Evolutionary conservation across 345 rosid genomes (phyloP), one percentile per base, ranked within the genome.

Genomic region (Citrus sp.): DNA sequence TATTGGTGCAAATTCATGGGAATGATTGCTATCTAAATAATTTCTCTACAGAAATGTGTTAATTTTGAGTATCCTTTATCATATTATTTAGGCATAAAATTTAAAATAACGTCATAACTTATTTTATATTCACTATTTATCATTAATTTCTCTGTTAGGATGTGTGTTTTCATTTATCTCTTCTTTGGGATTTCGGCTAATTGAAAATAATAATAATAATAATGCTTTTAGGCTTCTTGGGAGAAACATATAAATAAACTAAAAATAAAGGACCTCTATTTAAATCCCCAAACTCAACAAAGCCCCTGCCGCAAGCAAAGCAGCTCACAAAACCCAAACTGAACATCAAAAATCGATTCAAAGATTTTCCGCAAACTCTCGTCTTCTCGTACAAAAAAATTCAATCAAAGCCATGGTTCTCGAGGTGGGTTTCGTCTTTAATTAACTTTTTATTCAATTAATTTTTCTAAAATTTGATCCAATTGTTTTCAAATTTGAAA

Each of bases 381-480:
- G 61, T 30, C 32, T 18, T 30, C 42, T 30, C 4, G n/a, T 5
- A 5, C 78, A 2, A 7, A 28, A 75, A 64, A 65, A 1, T 27
- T 60, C 24, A 25, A 51, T 9, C 40, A 18, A 46, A 80, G 80
- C 83, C 13, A 92, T 92, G 93, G 93, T 92, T 83, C 95, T 92
- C 77, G 95, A 90, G 95, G 95, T 90, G 60, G 78, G 79, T 70
- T 9, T 51, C 34, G 54, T 7, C 27, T 75, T 64, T 32, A 51
- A 32, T 24, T 49, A 22, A 21, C 3, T 30, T 21, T 9, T 18
- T 5, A 7, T 4, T 32, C 8, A 49, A 27, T 28, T 3, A 21
- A 5, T 49, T 28, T 9, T 25, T 21, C 22, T 30, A 2, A 28
- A 75, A 63, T 32, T 42, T 38, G 35, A 64, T 46, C 46, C 25